Base-by-base conservation (phyloP, 2,329 filamentous ascomycete genomes). In the Fusarium coicis region DNA sequence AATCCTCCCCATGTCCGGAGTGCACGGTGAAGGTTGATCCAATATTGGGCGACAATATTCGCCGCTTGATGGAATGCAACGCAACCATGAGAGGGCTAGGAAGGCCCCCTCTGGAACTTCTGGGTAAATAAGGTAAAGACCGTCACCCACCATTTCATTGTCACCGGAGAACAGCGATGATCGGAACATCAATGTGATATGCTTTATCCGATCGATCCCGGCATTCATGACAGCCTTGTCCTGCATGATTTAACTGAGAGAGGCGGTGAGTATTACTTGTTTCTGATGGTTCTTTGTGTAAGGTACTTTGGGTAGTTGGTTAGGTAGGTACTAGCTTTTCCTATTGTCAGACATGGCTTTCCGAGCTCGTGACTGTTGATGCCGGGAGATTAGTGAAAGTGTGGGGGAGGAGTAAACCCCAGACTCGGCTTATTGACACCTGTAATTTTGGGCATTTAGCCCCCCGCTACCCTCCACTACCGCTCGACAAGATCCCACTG, bases 371-470 rank as follows among this genome's bases (percentile, higher is more conserved):
- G 52, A 63, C 67, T 28, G 39, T 66, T 10, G 30, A 54, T 53
- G 34, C 26, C 36, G 30, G 54, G 11, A 57, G 54, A 40, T 40
- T 34, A 52, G 58, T 36, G 44, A 68, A 63, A 63, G 62, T 73
- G 70, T 74, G 70, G 70, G 70, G 70, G 70, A 73, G 44, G 44
- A 56, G 57, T 19, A 49, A 59, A 63, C 67, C 68, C 67, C 68
- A 56, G 66, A 52, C 70, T 73, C 71, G 36, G 49, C 50, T 55
- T 32, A 37, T 49, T 54, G 68, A 64, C 54, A 40, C 43, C 60
- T 72, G 63, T 50, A 42, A 52, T n/a, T 46, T 37, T 34, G 63
- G 43, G 30, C 52, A 55, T 57, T 59, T 53, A 62, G 46, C 39
- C 50, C 55, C 56, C 53, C 28, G 37, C 56, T 26, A 18, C 52